Conservation (phyloP, 2,329 filamentous ascomycete genomes). For the Trematosphaeria pertusa region DNA sequence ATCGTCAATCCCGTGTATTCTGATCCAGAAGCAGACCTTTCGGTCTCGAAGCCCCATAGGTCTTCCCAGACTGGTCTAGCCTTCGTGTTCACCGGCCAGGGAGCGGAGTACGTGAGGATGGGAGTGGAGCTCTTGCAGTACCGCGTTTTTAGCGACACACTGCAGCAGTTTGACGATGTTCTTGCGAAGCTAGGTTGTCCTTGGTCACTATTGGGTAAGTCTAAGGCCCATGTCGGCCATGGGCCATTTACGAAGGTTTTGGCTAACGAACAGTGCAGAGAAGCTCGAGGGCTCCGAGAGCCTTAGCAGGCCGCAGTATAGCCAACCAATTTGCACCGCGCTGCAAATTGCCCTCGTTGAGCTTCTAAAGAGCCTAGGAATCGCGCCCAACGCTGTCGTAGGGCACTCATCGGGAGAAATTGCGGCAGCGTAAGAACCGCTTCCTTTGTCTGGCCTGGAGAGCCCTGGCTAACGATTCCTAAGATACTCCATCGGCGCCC, state of each 20-base stretch:
- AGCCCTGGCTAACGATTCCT: background rate
- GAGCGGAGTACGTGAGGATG: slow-evolving; percentile 51
- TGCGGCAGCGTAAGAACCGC: slow-evolving; percentile 26
- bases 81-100: slow-evolving; percentile 52
- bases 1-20: background rate
- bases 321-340: slow-evolving; percentile 18
- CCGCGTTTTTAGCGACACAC: slow-evolving; percentile 8
- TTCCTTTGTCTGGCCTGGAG: background rate
- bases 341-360: slow-evolving; percentile 30
- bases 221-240: background rate
- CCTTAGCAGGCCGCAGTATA: slow-evolving; percentile 13
- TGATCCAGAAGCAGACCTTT: background rate
- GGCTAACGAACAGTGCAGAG: slow-evolving; percentile 1
- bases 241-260: background rate
- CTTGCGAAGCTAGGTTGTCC: slow-evolving; percentile 9
- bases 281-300: background rate
- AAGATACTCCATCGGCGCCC: slow-evolving; percentile 2
- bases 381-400: slow-evolving; percentile 21
- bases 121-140: slow-evolving; percentile 40
- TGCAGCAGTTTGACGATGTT: slow-evolving; percentile 5
- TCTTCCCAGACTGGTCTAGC: background rate
- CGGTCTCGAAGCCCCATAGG: background rate
- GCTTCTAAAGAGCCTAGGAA: slow-evolving; percentile 12
- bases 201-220: slow-evolving; percentile 4
- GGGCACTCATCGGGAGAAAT: slow-evolving; percentile 35